Evolutionary conservation across 2,329 filamentous ascomycete species (phyloP), one percentile per base, ranked within the genome.

Genomic region (Coleophoma eucalyptorum): DNA sequence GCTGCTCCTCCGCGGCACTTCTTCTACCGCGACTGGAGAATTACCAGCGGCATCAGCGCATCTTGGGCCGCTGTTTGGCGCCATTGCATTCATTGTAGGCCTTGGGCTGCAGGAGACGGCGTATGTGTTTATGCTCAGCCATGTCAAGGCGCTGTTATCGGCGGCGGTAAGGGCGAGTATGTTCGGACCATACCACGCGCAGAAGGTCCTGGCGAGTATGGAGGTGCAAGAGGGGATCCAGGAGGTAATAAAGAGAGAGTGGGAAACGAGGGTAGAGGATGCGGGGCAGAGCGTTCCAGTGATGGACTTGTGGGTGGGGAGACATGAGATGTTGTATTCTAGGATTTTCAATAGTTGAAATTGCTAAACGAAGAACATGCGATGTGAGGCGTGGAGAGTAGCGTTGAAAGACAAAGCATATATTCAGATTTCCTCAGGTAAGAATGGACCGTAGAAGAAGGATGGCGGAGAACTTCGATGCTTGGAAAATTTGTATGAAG

Each of bases 311-410:
- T 94, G 89, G 89, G 77, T 91, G 62, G 89, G 89, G 3, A 78
- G 89, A 64, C 89, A 94, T 67, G 89, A 94, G 75, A 73, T 90
- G 65, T 67, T 94, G 56, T 94, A 94, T 67, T 92, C 88, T 52
- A 81, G 89, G 60, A 93, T 94, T 49, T 94, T 94, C 65, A 94
- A 94, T 69, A 92, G 88, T 60, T 93, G 62, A 64, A 44, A 15
- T 12, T 44, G 6, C 6, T 26, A 5, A 26, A 6, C 10, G 5
- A 3, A 26, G 26, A 26, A 26, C 6, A 26, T 8, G 26, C 10
- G 26, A 26, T 26, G 26, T 26, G 26, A 26, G 26, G 26, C 26
- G 4, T 8, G 6, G 4, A 26, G n/a, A 26, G 26, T 6, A 26
- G 6, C 6, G 10, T 3, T 26, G 26, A 26, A 26, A 8, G 26